Evolutionary conservation across 2,329 filamentous ascomycete species (phyloP).

Genomic region (Exophiala sp.): DNA sequence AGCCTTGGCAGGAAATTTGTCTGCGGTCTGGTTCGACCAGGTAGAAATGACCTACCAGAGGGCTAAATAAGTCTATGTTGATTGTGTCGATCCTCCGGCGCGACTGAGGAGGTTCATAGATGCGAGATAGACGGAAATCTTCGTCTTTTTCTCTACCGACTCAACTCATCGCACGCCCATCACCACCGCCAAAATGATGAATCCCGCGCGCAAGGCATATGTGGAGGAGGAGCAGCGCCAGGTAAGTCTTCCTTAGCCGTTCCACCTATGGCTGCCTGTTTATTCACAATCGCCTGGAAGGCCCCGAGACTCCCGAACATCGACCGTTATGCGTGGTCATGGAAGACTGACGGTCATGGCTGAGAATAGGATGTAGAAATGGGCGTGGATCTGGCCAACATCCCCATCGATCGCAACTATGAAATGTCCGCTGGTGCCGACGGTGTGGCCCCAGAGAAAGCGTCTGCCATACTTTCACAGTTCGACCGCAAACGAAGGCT

Average conservation of each 20-base stretch:
- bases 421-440: constrained; percentile 61
- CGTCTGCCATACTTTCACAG: constrained; percentile 78
- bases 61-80: too few species aligned
- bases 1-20: constrained; percentile 2
- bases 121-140: background rate
- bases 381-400: constrained; percentile 60
- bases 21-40: too few species aligned
- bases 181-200: constrained; percentile 54
- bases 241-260: constrained; percentile 48
- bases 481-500: constrained; percentile 89
- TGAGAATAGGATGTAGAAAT: constrained; percentile 50
- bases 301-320: constrained; percentile 7
- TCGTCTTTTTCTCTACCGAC: background rate
- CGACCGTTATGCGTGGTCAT: constrained; percentile 6
- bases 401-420: constrained; percentile 79
- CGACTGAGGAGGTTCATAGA: background rate
- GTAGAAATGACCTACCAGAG: too few species aligned
- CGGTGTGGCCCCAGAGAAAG: constrained; percentile 73
- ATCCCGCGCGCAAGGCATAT: constrained; percentile 87
- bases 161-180: background rate
- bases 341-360: constrained; percentile 33
- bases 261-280: constrained; percentile 3
- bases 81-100: too few species aligned
- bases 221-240: constrained; percentile 74
- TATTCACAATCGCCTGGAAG: constrained; percentile 27